Evolutionary conservation across 2,329 filamentous ascomycete species (phyloP).

Genomic region (Cyphellophora attinorum): DNA sequence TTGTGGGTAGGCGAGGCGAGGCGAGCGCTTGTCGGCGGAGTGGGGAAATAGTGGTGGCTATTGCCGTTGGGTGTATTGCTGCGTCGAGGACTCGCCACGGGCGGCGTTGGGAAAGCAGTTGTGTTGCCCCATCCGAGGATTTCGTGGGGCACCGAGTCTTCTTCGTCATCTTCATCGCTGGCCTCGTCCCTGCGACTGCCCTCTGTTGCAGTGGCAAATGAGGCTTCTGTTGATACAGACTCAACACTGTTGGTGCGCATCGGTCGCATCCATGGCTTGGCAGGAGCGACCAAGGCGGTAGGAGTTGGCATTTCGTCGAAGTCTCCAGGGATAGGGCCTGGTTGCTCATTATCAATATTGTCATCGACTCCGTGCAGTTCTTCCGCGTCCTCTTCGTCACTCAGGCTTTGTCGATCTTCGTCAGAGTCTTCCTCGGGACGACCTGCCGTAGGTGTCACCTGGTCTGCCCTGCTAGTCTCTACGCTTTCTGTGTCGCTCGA

Average conservation of each 20-base stretch:
- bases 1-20: not conserved
- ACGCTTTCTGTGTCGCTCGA: slow-evolving; percentile 16
- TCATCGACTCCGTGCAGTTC: slow-evolving; percentile 4
- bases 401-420: slow-evolving; percentile 13
- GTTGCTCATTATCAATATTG: slow-evolving; percentile 3
- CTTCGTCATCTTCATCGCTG: slow-evolving; percentile 28
- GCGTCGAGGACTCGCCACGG: slow-evolving; percentile 6
- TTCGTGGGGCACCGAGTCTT: slow-evolving; percentile 23
- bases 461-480: slow-evolving; percentile 13
- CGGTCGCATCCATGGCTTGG: slow-evolving; percentile 12
- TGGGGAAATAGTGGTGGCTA: slow-evolving; percentile 5
- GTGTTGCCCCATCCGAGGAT: slow-evolving; percentile 17
- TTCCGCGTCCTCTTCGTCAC: slow-evolving; percentile 19
- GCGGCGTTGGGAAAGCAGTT: slow-evolving; percentile 7
- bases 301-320: not conserved
- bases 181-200: slow-evolving; percentile 25
- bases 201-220: slow-evolving; percentile 56
- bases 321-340: too few relatives aligned
- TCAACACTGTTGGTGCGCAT: slow-evolving; percentile 46
- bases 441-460: slow-evolving; percentile 12
- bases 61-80: slow-evolving; percentile 3
- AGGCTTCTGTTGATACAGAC: slow-evolving; percentile 51
- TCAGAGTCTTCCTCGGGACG: slow-evolving; percentile 18
- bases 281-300: slow-evolving; percentile 1
- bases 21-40: slow-evolving; percentile 1